These are phyloP conservation scores for Solanum aculeatissimum DNA, from an alignment of 305 asterid species.

Conservation along the genomic window DNA sequence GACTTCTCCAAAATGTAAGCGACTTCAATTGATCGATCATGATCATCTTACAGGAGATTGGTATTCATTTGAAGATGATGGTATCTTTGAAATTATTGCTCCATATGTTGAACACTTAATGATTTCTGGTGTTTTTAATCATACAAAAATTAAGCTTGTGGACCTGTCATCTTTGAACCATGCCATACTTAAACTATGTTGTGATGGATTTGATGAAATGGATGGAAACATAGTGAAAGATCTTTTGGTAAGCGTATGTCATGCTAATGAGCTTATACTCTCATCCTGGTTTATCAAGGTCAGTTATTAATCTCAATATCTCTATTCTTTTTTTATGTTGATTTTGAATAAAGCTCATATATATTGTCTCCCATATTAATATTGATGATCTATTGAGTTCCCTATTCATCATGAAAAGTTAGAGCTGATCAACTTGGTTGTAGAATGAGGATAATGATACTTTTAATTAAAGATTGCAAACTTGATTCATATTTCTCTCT, in stretches of 20 bases:
- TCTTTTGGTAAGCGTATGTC: too few species aligned
- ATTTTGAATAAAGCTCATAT: neutral
- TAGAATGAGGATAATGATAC: neutral
- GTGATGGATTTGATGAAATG: neutral
- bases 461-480: neutral
- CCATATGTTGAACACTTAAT: neutral
- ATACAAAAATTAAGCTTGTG: neutral
- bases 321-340: neutral
- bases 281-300: neutral
- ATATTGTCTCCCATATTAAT: neutral
- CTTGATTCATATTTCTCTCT: neutral
- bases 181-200: accelerated
- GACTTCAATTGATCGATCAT: too few species aligned
- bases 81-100: too few species aligned
- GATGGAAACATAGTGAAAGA: neutral
- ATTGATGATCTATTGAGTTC: neutral
- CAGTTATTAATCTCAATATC: neutral
- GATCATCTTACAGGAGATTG: too few species aligned
- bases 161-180: too few species aligned
- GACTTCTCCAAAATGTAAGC: too few species aligned
- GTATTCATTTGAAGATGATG: too few species aligned
- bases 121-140: neutral
- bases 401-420: neutral
- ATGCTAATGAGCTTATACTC: neutral
- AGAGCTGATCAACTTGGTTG: neutral